Evolutionary conservation across 2,329 filamentous ascomycete genomes (phyloP), one percentile per base, ranked within the genome.

Genomic region (Dactylellina parvicollis): DNA sequence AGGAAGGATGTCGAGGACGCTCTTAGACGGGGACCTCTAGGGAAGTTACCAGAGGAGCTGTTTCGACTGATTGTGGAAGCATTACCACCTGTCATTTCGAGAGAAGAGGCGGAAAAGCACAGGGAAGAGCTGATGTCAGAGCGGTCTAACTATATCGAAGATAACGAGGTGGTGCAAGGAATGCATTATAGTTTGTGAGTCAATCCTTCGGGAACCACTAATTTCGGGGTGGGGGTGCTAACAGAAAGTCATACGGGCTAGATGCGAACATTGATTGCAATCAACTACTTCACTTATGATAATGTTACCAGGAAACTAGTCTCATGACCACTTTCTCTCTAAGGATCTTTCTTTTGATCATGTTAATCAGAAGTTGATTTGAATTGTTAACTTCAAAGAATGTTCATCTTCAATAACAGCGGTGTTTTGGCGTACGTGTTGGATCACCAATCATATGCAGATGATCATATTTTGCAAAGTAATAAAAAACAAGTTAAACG

Each of bases 91-190:
- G 75, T 75, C 0, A 80, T 83, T 38, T 75, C 77, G 0, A 74
- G 79, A 71, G 78, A 83, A 8, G 80, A 82, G 64, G 82, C 83
- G 0, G 79, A 80, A 69, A 69, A 77, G 26, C 77, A 81, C 49
- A 76, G 82, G 56, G 38, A 80, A 8, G 59, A 80, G 69, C 65
- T 84, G 38, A 83, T 83, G 81, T 76, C 78, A 2, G 82, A 83
- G 76, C 77, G 82, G 20, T 78, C 70, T 14, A 24, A 2, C 1
- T 79, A 75, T 52, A 65, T 66, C 4, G 34, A 46, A 3, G 57
- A 69, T 12, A 69, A 50, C 9, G 56, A 64, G 14, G 14, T 18
- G 14, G 42, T 74, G 1, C 59, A 67, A 7, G 70, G 70, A 4
- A 26, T 24, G 5, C 1, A 16, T 7, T 74, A 74, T 34, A 57